These are phyloP conservation scores for Exophiala sp. DNA, from an alignment of 2,329 filamentous ascomycete genomes.

Conservation along the genomic window DNA sequence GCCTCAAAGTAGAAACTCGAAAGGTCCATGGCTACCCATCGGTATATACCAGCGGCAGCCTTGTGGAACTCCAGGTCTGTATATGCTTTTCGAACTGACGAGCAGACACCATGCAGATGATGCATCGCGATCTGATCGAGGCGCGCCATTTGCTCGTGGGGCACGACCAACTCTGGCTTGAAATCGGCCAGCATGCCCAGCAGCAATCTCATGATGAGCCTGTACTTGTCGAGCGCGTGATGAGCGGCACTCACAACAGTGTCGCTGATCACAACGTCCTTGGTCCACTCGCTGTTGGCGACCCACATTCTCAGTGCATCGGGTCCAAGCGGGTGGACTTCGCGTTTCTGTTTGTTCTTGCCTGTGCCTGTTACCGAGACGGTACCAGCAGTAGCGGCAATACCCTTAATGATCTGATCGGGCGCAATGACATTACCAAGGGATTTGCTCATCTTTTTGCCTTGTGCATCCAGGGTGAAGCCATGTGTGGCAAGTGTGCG, in stretches of 20 bases:
- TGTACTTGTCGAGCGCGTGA: conserved; percentile 75
- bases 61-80: conserved; percentile 77
- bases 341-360: conserved; percentile 53
- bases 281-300: conserved; percentile 86
- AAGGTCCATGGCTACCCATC: conserved; percentile 76
- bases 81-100: conserved; percentile 63
- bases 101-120: conserved; percentile 66
- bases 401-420: conserved; percentile 78
- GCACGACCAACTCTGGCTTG: conserved; percentile 39
- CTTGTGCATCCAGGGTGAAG: conserved; percentile 82
- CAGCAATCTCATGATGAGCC: conserved; percentile 86
- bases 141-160: conserved; percentile 38
- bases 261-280: conserved; percentile 78
- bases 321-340: conserved; percentile 60
- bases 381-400: conserved; percentile 41
- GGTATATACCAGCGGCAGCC: conserved; percentile 68
- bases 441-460: conserved; percentile 99
- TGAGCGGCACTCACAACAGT: conserved; percentile 74
- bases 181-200: conserved; percentile 68
- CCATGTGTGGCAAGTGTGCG: conserved; percentile 90
- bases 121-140: conserved; percentile 73
- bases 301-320: conserved; percentile 89
- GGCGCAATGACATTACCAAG: conserved; percentile 84
- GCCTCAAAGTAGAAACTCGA: conserved; percentile 94
- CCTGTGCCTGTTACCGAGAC: not conserved